These are phyloP conservation scores for Madurella mycetomatis DNA, from an alignment of 2,329 filamentous ascomycete species.

Conservation along the genomic window DNA sequence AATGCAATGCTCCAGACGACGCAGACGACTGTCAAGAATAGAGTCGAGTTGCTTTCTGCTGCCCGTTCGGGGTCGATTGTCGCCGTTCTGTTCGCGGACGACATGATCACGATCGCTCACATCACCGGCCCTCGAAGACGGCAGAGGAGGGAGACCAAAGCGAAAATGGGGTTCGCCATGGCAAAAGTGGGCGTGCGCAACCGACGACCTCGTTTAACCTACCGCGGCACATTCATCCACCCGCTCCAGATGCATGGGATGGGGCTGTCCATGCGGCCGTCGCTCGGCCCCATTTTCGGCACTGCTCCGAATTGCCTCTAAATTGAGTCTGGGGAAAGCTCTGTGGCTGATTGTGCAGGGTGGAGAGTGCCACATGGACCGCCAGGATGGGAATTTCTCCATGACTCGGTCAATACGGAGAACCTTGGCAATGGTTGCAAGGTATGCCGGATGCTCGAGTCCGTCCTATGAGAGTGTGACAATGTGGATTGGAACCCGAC, in stretches of 20 bases:
- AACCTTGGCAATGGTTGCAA: constrained; percentile 1
- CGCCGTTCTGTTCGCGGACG: neutral
- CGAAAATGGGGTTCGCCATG: neutral
- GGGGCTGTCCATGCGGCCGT: constrained; percentile 2
- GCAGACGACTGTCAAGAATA: constrained; percentile 15
- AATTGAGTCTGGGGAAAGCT: constrained; percentile 21
- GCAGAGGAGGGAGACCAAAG: neutral
- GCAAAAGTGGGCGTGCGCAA: neutral
- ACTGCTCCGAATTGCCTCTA: constrained; percentile 18
- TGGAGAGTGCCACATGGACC: neutral
- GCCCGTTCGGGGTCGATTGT: constrained; percentile 16
- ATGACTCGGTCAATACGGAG: neutral
- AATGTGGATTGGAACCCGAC: neutral
- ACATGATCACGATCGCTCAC: constrained; percentile 7
- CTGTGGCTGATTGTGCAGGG: neutral
- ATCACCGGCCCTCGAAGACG: neutral
- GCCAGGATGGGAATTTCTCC: neutral
- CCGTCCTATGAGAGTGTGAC: neutral
- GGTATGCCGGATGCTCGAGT: neutral
- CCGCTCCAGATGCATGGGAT: neutral
- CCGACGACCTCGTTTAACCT: neutral
- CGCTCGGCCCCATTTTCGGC: constrained; percentile 21
- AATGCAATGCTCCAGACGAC: constrained; percentile 22
- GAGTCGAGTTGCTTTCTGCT: constrained; percentile 16
- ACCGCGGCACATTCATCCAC: constrained; percentile 4